Base-by-base conservation (phyloP, 306 rosid species). In the Begonia masoniana region DNA sequence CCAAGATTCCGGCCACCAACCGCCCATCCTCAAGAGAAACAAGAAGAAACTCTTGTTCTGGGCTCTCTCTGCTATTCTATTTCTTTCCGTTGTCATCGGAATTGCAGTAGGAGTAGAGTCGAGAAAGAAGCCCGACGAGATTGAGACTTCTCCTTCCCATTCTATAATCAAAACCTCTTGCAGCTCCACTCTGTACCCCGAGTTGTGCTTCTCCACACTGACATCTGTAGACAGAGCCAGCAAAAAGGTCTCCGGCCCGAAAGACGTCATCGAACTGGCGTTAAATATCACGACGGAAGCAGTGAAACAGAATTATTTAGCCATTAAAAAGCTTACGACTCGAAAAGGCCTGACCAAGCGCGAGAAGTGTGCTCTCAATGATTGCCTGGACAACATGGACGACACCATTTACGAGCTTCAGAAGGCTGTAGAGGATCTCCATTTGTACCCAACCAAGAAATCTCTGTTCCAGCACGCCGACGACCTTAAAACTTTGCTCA, bases 401-500 rank as follows among this genome's bases (percentile, higher is more conserved):
- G 80, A 76, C 36, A 76, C 97, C 1, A 71, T 91, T 0, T 82
- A 79, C 10, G 96, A 79, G 59, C 82, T 91, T 3, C 67, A 54
- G 12, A 17, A 70, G 2, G 82, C 77, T 1, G 58, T 50, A 0
- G 60, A 52, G 0, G 76, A 91, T 15, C 82, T 91, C 6, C 10
- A 59, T 0, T 13, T 50, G 0, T 77, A 88, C 36, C 96, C 92
- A 0, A 64, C 48, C 10, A 73, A 73, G 41, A 88, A 79, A 55
- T 50, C 85, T 0, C 43, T 88, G 12, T 43, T 49, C 41, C 73
- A 66, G 1, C 85, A 82, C 23, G 94, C 88, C 0, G 84, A 85
- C 7, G 94, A 91, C 50, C 79, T 91, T 3, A 81, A 78, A 55
- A 91, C 92, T 0, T 56, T 85, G 0, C 62, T 91, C 7, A 85